Evolutionary conservation across 345 rosid genomes (phyloP), one percentile per base, ranked within the genome.

Genomic region (Anastatica hierochuntica): DNA sequence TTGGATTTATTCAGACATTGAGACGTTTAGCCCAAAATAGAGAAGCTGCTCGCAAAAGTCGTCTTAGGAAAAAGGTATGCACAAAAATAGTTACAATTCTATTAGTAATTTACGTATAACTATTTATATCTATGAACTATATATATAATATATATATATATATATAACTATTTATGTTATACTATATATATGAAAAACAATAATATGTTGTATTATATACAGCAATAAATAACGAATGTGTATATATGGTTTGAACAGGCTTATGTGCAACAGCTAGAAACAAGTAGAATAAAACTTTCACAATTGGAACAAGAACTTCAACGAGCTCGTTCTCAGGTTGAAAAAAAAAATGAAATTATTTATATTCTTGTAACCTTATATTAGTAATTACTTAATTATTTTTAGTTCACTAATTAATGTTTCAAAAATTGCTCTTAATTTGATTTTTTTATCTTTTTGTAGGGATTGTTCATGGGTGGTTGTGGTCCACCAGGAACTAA

Each of bases 1-100:
- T 24, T 24, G 21, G 29, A 53, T 23, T 41, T 39, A 53, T 63
- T 63, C 82, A 92, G 98, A 88, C 95, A 64, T 55, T 85, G 54
- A 88, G 98, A 78, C 94, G 98, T 50, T 79, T 92, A 53, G 98
- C 98, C 58, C 98, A 92, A 62, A 92, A 92, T 78, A 85, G 98
- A 78, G 98, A 92, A 81, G 98, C 98, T 72, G 98, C 98, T 55
- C 85, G 82, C 57, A 92, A 92, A 74, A 92, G 98, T 60, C 90
- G 98, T 46, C 79, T 92, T 11, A 83, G 98, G 62, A 92, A 92
- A 77, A 92, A 92, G 88, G 98, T 79, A 67, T 34, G 2, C 6
- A 21, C 3, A 29, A n/a, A n/a, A n/a, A n/a, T n/a, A n/a, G n/a
- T n/a, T n/a, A n/a, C n/a, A n/a, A n/a, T n/a, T n/a, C n/a, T n/a